Conservation (phyloP, 2,329 filamentous ascomycete genomes). For the Exophiala lecanii-corni region DNA sequence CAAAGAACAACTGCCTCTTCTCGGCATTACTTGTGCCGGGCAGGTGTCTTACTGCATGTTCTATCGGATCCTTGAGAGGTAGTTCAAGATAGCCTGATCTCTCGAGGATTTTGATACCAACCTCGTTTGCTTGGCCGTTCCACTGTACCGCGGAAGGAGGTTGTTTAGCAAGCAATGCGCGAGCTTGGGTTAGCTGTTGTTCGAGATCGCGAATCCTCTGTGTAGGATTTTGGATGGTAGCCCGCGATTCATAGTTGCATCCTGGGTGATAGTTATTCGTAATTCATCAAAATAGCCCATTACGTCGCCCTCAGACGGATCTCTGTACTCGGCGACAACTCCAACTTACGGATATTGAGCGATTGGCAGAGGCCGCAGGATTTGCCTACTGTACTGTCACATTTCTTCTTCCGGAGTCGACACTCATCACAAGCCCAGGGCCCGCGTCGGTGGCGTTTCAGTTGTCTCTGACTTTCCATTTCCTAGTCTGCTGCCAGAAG, state of each 20-base stretch:
- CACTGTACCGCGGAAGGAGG: too few species aligned
- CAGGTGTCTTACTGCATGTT: neutral
- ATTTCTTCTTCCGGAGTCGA: neutral
- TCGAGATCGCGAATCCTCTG: too few species aligned
- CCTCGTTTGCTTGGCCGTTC: too few species aligned
- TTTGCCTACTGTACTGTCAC: neutral
- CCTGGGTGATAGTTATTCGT: neutral
- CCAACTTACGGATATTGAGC: neutral
- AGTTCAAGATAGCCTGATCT: neutral
- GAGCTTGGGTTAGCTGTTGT: too few species aligned
- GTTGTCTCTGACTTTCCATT: too few species aligned
- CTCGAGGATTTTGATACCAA: neutral
- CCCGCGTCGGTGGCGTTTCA: too few species aligned
- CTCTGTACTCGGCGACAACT: neutral
- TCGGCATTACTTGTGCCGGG: neutral
- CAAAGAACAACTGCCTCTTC: neutral
- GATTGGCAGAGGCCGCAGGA: neutral
- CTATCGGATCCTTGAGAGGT: neutral
- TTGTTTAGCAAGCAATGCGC: too few species aligned
- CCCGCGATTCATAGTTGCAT: neutral
- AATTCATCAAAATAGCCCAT: neutral
- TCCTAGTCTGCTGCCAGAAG: too few species aligned
- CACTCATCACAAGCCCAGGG: neutral
- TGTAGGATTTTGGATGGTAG: too few species aligned
- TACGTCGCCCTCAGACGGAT: neutral